A percentile compares a stretch with the other conserved stretches of the same genome.
Evolutionary conservation across 768 basidiomycete genomes (phyloP).

Genomic region (Cyclocybe aegerita): DNA sequence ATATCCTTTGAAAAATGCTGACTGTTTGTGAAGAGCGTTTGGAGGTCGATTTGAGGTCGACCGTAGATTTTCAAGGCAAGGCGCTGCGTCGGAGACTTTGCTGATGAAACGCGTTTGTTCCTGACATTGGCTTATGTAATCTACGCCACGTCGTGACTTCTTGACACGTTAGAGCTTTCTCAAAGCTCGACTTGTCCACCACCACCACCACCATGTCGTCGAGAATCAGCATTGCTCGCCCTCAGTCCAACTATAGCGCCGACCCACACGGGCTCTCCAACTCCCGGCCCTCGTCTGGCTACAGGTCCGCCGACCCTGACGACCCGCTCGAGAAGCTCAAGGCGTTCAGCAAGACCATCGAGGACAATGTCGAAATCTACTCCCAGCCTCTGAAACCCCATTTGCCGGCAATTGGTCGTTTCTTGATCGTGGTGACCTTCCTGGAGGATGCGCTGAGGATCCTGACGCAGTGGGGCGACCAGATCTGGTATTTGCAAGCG

Average conservation of each 20-base stretch:
- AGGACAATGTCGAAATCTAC: constrained; percentile 91
- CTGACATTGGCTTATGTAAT: no score
- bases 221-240: constrained; percentile 81
- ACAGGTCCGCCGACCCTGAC: constrained; percentile 78
- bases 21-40: no score
- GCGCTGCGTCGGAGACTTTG: no score
- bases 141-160: constrained; percentile 48
- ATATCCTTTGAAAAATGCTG: no score
- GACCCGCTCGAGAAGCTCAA: constrained; percentile 80
- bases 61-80: no score
- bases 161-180: constrained; percentile 39
- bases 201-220: constrained; percentile 63
- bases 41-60: no score
- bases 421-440: constrained; percentile 97
- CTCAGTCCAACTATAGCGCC: constrained; percentile 51
- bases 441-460: constrained; percentile 95
- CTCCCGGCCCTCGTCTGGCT: constrained; percentile 66
- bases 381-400: constrained; percentile 93
- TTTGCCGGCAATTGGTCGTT: constrained; percentile 92
- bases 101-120: no score
- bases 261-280: constrained; percentile 85
- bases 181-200: constrained; percentile 14
- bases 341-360: constrained; percentile 69
- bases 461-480: constrained; percentile 92
- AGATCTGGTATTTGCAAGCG: constrained; percentile 98